Evolutionary conservation across 2,329 filamentous ascomycete genomes (phyloP), one percentile per base, ranked within the genome.

Genomic region (Clonostachys sp.): DNA sequence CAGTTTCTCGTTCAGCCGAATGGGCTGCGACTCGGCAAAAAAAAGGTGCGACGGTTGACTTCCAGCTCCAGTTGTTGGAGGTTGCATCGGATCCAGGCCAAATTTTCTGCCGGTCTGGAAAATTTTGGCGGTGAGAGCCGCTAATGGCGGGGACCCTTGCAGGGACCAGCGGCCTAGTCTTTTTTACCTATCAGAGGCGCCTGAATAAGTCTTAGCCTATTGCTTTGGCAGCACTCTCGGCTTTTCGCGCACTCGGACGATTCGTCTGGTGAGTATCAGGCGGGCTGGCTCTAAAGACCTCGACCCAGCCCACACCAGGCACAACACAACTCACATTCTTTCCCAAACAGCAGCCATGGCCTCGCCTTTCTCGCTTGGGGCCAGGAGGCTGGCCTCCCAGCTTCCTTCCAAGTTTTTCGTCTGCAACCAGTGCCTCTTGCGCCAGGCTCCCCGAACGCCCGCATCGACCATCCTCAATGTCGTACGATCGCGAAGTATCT

Each of bases 351-450:
- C 49, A 41, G 48, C 45, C 49, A 75, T 76, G 73, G 64, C 71
- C 49, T 60, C 67, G 43, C 58, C 75, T 48, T 58, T 30, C 24
- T 30, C 65, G 47, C 69, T 71, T 42, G 66, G 69, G 45, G 55
- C 74, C 48, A 66, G 71, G 51, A 66, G 70, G 55, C 53, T 66
- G 41, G 61, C 66, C 53, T 53, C 73, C 20, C 65, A 63, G 54
- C 60, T 66, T 17, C 62, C 72, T 34, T 57, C 63, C 30, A 61
- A 67, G 34, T 64, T 68, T 48, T 68, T 75, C 46, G 58, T 70
- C 58, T 77, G 73, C 63, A 72, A 73, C 52, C 75, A 77, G 69
- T 78, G 73, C 60, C 68, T 70, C 48, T 8, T 30, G 24, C 62
- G 64, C 49, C 64, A 60, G 47, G 20, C 44, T 12, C 24, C 41